Conservation (phyloP, 495 filamentous ascomycete genomes). For the Massariosphaeria phaeospora region DNA sequence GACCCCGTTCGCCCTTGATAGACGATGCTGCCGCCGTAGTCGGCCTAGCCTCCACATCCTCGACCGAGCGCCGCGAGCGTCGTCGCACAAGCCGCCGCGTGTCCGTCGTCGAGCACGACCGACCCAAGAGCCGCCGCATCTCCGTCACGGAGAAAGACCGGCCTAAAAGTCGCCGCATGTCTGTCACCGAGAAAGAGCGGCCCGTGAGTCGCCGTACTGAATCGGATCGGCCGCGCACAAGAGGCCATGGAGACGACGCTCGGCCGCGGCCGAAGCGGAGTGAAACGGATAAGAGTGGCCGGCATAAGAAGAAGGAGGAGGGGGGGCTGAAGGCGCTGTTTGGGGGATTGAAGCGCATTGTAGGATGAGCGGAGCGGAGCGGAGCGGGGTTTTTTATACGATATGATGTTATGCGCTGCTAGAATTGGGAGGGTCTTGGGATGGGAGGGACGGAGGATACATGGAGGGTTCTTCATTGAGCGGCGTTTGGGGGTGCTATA, state of each 20-base stretch:
- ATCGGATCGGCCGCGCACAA: conserved; percentile 18
- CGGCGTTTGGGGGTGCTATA: conserved; percentile 14
- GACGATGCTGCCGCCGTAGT: conserved; percentile 20
- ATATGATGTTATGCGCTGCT: background rate
- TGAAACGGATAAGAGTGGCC: conserved; percentile 11
- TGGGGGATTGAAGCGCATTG: conserved; percentile 28
- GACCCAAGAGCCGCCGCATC: conserved; percentile 7
- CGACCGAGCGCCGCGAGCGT: conserved; percentile 16
- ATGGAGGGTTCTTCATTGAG: conserved; percentile 19
- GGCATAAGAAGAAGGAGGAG: conserved; percentile 28
- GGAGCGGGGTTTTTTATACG: background rate
- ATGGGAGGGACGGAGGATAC: background rate
- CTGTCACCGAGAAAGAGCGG: conserved; percentile 18
- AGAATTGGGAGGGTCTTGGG: background rate
- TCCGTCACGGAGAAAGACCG: conserved; percentile 8
- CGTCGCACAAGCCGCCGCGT: conserved; percentile 6
- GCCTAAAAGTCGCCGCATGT: conserved; percentile 15
- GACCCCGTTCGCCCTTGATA: conserved; percentile 6
- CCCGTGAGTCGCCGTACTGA: conserved; percentile 19
- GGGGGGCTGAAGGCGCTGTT: conserved; percentile 23
- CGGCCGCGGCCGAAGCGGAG: conserved; percentile 7
- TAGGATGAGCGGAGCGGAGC: background rate
- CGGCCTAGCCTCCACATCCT: conserved; percentile 19
- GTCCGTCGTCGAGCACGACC: conserved; percentile 10
- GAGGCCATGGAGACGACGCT: conserved; percentile 10